Base-by-base conservation (phyloP, 192 early-diverging fungal species). In the Chytriomyces sp. region DNA sequence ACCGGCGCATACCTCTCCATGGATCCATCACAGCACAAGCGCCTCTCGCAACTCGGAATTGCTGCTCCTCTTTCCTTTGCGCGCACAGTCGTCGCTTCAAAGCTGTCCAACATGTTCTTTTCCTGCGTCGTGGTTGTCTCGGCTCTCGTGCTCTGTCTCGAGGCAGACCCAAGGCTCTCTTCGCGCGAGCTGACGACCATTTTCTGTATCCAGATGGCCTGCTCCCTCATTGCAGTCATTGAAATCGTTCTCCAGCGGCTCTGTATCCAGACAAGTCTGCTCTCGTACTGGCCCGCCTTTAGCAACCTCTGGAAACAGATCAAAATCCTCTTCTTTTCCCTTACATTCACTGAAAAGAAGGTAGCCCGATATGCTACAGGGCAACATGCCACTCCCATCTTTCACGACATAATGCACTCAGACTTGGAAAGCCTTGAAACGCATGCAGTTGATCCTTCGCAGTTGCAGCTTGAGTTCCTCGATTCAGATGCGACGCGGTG, bases 221-320 rank as follows among this genome's bases (percentile, higher is more conserved):
- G 61, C 63, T 44, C 44, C 52, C 7, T 41, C 36, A 17, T 72
- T 12, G 71, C 70, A 17, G 10, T 59, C 14, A n/a, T 72, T 17
- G 71, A 72, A 38, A 66, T 72, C 52, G 64, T 49, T 19, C 22
- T 72, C n/a, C 49, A 41, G 36, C 60, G 26, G 65, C 40, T 38
- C 17, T 67, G 37, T 70, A 26, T 70, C 8, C 28, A 25, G 4
- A 36, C 19, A 10, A 12, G 10, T 25, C n/a, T n/a, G n/a, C n/a
- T n/a, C n/a, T n/a, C n/a, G n/a, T n/a, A n/a, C n/a, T n/a, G n/a
- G n/a, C n/a, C n/a, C n/a, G n/a, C n/a, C n/a, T n/a, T n/a, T n/a
- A n/a, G n/a, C n/a, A n/a, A n/a, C n/a, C n/a, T n/a, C n/a, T n/a
- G n/a, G n/a, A n/a, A n/a, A n/a, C n/a, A n/a, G n/a, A n/a, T n/a